phyloP scores from a whole-genome alignment of 768 basidiomycete species.

The Russula compacta region DNA sequence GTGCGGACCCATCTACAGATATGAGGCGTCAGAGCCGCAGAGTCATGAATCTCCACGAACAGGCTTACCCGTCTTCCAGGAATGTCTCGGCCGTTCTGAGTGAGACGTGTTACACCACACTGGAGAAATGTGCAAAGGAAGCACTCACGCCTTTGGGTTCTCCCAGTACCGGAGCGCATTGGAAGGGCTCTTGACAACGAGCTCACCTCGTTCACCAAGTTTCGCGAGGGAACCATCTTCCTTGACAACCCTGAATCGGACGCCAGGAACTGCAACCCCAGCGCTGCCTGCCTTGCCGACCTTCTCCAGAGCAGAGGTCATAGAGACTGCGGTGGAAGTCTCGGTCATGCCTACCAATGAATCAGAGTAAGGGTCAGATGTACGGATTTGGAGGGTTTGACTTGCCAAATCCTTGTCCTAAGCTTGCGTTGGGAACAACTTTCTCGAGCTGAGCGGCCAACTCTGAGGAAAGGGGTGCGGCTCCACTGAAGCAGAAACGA shows the following conservation, averaged over 20 bases:
- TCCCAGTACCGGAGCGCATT: conserved; percentile 39
- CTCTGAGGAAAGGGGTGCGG: conserved; percentile 30
- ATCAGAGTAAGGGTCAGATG: not conserved
- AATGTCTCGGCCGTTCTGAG: conserved; percentile 60
- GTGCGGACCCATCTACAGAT: conserved; percentile 54
- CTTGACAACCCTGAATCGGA: conserved; percentile 43
- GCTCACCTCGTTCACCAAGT: conserved; percentile 50
- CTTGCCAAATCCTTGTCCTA: conserved; percentile 54
- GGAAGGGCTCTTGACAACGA: conserved; percentile 37
- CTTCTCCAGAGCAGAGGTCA: conserved; percentile 39
- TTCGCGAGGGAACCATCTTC: conserved; percentile 43
- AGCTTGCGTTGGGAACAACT: conserved; percentile 45
- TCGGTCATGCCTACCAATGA: conserved; percentile 57
- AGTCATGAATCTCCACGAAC: not conserved
- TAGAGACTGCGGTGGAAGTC: conserved; percentile 42
- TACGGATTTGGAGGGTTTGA: not conserved
- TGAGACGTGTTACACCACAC: not conserved
- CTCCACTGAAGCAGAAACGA: conserved; percentile 26
- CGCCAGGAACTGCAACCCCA: conserved; percentile 44
- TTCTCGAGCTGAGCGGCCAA: conserved; percentile 36
- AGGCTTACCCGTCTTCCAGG: conserved; percentile 43
- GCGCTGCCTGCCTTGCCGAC: conserved; percentile 45
- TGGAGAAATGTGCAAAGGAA: not conserved
- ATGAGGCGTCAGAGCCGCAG: not conserved
- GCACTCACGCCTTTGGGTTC: conserved; percentile 48